Conservation (phyloP, 345 rosid species). For the Raphanus raphanistrum region DNA sequence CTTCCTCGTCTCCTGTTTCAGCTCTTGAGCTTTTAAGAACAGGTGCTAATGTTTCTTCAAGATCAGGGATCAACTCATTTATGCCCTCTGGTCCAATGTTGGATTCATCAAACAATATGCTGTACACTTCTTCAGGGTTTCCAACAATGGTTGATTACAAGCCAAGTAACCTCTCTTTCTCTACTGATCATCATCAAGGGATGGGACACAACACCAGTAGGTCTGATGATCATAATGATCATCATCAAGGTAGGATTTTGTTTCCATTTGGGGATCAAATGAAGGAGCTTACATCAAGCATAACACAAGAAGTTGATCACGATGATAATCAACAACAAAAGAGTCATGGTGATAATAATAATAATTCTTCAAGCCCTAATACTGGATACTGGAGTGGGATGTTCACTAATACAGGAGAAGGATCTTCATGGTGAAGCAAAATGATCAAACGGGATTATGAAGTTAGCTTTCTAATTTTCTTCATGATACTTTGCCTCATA, state of each 20-base stretch:
- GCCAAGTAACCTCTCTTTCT: not conserved
- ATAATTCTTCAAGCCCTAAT: not conserved
- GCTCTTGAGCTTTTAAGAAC: not conserved
- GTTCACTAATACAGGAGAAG: not conserved
- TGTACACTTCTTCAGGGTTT: not conserved
- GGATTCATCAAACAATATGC: not conserved
- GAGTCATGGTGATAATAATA: not conserved
- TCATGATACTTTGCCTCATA: not conserved
- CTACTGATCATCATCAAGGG: not conserved
- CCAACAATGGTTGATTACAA: not conserved
- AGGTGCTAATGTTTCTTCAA: not conserved
- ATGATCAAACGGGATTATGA: not conserved
- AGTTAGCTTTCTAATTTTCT: not conserved
- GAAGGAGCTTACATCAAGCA: conserved; percentile 2
- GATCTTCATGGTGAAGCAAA: conserved; percentile 1
- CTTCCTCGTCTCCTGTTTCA: not conserved
- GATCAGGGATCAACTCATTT: not conserved
- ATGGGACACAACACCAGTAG: not conserved
- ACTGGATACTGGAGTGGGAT: conserved; percentile 1
- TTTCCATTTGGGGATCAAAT: not conserved
- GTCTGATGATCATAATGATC: not conserved
- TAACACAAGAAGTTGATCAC: not conserved
- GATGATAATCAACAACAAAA: not conserved
- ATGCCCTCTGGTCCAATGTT: not conserved
- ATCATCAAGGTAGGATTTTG: not conserved